These are phyloP conservation scores for Teratosphaeriaceae sp. DNA, from an alignment of 2,329 filamentous ascomycete species.

Conservation along the genomic window DNA sequence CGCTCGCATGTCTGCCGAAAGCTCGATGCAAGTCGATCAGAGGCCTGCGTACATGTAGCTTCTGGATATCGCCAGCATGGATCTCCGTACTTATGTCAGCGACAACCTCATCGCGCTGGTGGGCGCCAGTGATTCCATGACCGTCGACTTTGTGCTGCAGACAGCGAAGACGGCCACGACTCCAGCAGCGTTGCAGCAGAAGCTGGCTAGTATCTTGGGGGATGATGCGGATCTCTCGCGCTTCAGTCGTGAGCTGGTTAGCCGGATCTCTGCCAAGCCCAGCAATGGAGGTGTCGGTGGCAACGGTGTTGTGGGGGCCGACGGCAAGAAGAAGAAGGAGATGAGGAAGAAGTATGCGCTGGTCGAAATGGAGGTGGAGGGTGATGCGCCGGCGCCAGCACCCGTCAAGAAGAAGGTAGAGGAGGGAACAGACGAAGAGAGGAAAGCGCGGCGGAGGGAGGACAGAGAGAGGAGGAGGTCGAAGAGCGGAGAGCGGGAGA, in stretches of 20 bases:
- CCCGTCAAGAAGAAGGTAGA: constrained; percentile 17
- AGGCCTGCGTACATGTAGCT: too few relatives aligned
- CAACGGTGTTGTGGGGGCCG: constrained; percentile 13
- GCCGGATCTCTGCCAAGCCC: constrained; percentile 22
- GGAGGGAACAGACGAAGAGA: constrained; percentile 17
- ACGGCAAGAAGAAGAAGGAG: constrained; percentile 12
- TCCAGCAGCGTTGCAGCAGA: constrained; percentile 41
- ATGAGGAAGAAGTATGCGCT: constrained; percentile 47
- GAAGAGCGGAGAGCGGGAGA: constrained; percentile 30
- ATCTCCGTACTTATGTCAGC: constrained; percentile 34
- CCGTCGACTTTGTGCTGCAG: constrained; percentile 51
- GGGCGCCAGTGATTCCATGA: constrained; percentile 49
- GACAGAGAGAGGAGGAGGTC: constrained; percentile 31
- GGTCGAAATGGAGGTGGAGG: constrained; percentile 48
- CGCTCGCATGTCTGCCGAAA: too few relatives aligned
- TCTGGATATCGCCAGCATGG: too few relatives aligned
- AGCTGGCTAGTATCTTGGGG: constrained; percentile 48
- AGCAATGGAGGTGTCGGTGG: constrained; percentile 18
- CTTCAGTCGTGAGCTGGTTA: constrained; percentile 44
- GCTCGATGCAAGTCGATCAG: not conserved
- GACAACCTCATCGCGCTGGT: constrained; percentile 48
- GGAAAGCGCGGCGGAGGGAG: constrained; percentile 32
- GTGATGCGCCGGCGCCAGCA: constrained; percentile 19
- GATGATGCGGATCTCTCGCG: constrained; percentile 36
- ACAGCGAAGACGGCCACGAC: constrained; percentile 47